Evolutionary conservation across 2,329 filamentous ascomycete genomes (phyloP), one percentile per base, ranked within the genome.

Genomic region (Pyrenochaeta sp.): DNA sequence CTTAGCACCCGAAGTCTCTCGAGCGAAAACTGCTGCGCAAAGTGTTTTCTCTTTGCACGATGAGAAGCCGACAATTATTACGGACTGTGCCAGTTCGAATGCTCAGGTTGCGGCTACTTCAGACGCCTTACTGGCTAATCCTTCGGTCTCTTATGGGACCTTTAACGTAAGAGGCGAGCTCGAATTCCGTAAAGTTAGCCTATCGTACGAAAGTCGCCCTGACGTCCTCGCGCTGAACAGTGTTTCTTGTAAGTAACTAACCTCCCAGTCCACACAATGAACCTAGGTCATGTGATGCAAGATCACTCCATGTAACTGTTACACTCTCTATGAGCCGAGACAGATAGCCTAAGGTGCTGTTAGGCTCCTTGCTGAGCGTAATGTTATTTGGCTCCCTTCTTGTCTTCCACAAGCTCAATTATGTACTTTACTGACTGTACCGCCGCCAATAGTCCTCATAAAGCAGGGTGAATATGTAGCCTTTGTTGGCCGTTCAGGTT

Each of bases 1-100:
- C 49, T 62, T 80, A 18, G 78, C 77, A 14, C 78, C 78, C 1
- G 79, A 81, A 51, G 75, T 81, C 20, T 76, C 77, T 30, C 68
- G 77, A 30, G 79, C 79, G 1, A 79, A 76, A 51, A 70, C 75
- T 11, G 78, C 78, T 40, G 78, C 78, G n/a, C 71, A 72, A 44
- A 80, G 73, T 46, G 74, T 81, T 12, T 78, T 79, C 49, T 71
- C 71, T 18, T 65, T 80, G 17, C 75, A 80, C 27, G 73, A 78
- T 41, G 68, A 75, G 33, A 65, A 70, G 44, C 72, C 78, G 2
- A 71, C 69, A 2, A 80, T 80, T 27, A 71, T 79, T 17, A 61
- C 44, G 1, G 54, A 63, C 10, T 32, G 23, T 9, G 32, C 35
- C 5, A 36, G 33, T 15, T 27, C 50, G 33, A 30, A 11, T 14